Percentiles rank a stretch among this genome's conserved stretches.
These are phyloP conservation scores for Metarhizium robertsii DNA, from an alignment of 2,329 filamentous ascomycete species.

Conservation along the genomic window DNA sequence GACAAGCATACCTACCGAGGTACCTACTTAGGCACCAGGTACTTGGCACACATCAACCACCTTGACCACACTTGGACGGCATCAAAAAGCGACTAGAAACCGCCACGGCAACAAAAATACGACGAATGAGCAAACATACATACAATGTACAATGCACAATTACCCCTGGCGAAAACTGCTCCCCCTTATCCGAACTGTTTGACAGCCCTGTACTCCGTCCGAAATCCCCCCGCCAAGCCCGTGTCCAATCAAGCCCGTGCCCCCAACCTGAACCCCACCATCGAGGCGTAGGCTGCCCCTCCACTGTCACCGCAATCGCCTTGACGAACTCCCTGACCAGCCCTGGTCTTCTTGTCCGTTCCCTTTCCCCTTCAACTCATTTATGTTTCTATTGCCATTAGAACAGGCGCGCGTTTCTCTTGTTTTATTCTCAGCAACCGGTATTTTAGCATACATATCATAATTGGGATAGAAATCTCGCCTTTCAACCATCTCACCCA, in stretches of 20 bases:
- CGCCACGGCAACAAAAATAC: no score
- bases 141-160: no score
- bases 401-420: not conserved
- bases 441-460: not conserved
- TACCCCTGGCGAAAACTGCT: not conserved
- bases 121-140: no score
- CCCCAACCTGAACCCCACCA: conserved; percentile 6
- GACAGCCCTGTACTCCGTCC: no score
- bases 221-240: no score
- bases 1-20: no score
- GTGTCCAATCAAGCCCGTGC: conserved; percentile 5
- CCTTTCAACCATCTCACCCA: not conserved
- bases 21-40: no score
- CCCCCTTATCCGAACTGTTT: not conserved
- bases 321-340: conserved; percentile 5
- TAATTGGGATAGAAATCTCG: not conserved
- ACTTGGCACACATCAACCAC: no score
- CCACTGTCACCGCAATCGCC: conserved; percentile 23
- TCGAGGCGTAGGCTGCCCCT: conserved; percentile 11
- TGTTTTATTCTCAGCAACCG: not conserved
- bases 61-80: no score
- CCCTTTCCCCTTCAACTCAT: not conserved
- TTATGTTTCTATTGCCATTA: not conserved
- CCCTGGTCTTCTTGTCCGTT: conserved; percentile 2
- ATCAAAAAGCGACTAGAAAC: no score